Evolutionary conservation across 164 flowering plant species (phyloP), one percentile per base, ranked within the genome.

Genomic region (Euptelea pleiosperma): DNA sequence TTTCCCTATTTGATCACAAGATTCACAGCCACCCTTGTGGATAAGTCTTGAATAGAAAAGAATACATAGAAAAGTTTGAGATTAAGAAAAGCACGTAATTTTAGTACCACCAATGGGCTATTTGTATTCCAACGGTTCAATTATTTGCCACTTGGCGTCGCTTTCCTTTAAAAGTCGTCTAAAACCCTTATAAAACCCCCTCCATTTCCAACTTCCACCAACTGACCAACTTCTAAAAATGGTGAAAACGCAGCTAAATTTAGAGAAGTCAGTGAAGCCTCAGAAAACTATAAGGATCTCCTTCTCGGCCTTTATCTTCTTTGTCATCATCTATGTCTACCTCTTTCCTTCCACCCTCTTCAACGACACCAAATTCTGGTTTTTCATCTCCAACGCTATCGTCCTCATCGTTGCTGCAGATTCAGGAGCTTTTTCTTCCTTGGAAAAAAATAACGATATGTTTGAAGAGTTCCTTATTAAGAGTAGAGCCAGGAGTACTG

Each of bases 301-400:
- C 19, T 57, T 66, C 52, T 70, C 66, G 16, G 75, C 79, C 25
- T 72, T 71, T 24, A 18, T 81, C 33, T 52, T 75, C 59, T 64
- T 68, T 14, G 35, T 79, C 9, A 49, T 61, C 18, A 48, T 72
- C 25, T 79, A 65, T 56, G 50, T 67, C 24, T 73, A 71, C 42
- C 58, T 79, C 64, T 69, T 77, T 33, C 82, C 78, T 52, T 24
- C 48, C 22, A 26, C 28, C 19, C 35, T 61, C 31, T 55, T 79
- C 31, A 63, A 55, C 52, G 78, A 71, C 71, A 69, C 79, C 66
- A 79, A 67, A 9, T 85, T 85, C 40, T 85, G 87, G 91, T 85
- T 82, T 55, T 48, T 82, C 66, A 65, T 83, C 39, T 73, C 79
- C 64, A 81, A 83, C 81, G 75, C 80, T 44, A 75, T 81, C 60